A percentile compares a stretch with the other conserved stretches of the same genome.
These are phyloP conservation scores for Metschnikowia henanensis DNA, from an alignment of 805 yeast genomes.

Conservation along the genomic window DNA sequence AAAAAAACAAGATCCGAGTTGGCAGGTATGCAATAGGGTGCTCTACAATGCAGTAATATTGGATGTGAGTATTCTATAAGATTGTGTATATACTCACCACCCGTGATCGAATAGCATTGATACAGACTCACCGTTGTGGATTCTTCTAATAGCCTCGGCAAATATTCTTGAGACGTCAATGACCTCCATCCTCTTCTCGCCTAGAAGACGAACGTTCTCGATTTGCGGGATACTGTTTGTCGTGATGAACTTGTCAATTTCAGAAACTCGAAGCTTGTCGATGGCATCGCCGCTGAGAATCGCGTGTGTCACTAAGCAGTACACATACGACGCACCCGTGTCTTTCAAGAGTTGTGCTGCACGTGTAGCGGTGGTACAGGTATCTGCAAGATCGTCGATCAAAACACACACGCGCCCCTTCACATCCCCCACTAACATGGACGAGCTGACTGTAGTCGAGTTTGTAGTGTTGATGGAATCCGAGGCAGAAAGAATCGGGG, in stretches of 20 bases:
- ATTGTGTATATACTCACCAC: constrained; percentile 37
- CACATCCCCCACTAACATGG: constrained; percentile 97
- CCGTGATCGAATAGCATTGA: constrained; percentile 91
- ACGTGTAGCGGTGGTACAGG: constrained; percentile 86
- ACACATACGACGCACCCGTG: constrained; percentile 86
- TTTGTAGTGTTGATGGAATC: constrained; percentile 17
- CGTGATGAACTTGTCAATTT: constrained; percentile 81
- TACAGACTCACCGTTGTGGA: constrained; percentile 96
- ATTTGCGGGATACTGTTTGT: constrained; percentile 92
- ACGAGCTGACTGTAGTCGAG: constrained; percentile 57
- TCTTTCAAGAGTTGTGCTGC: constrained; percentile 92
- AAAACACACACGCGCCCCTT: constrained; percentile 82
- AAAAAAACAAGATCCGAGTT: constrained; percentile 44
- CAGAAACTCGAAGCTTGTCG: constrained; percentile 60
- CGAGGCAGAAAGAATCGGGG: constrained; percentile 21
- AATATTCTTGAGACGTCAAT: constrained; percentile 85
- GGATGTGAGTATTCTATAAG: too few relatives aligned
- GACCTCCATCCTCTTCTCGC: constrained; percentile 69
- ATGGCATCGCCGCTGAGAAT: constrained; percentile 91
- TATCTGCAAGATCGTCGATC: constrained; percentile 92
- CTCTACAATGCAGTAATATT: too few relatives aligned
- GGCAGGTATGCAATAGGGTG: constrained; percentile 24
- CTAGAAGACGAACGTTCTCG: constrained; percentile 45
- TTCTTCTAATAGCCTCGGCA: constrained; percentile 94
- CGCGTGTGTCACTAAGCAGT: constrained; percentile 91